phyloP scores from a whole-genome alignment of 306 rosid species.

The Astragalus membranaceus region DNA sequence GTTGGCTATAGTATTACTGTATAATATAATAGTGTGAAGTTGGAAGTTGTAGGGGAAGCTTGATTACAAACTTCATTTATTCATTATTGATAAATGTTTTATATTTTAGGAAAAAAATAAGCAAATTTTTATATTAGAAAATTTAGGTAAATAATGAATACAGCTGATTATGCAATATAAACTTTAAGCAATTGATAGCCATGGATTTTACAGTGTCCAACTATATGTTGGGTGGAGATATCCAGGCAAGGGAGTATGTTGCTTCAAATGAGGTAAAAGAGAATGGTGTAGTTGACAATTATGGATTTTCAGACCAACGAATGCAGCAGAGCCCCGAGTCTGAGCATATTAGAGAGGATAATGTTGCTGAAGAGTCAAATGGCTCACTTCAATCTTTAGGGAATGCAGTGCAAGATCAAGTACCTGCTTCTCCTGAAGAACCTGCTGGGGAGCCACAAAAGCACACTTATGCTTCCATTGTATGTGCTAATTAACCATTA shows the following conservation, averaged over 20 bases:
- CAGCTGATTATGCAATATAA: not conserved
- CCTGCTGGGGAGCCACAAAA: slow-evolving; percentile 82
- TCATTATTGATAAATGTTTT: not conserved
- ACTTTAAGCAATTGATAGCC: slow-evolving; percentile 13
- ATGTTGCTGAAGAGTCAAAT: slow-evolving; percentile 48
- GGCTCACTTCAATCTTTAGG: slow-evolving; percentile 52
- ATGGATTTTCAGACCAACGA: slow-evolving; percentile 61
- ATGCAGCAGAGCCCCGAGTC: slow-evolving; percentile 57
- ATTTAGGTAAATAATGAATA: not conserved
- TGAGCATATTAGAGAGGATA: slow-evolving; percentile 49
- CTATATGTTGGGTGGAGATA: slow-evolving; percentile 61
- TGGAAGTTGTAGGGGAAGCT: not conserved
- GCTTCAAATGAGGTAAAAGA: slow-evolving; percentile 58
- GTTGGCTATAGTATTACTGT: slow-evolving; percentile 9
- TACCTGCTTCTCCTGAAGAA: slow-evolving; percentile 62
- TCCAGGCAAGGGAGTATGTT: slow-evolving; percentile 64
- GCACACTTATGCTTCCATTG: slow-evolving; percentile 96
- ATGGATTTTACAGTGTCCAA: slow-evolving; percentile 55
- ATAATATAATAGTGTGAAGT: not conserved
- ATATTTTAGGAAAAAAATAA: not conserved
- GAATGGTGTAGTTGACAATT: slow-evolving; percentile 55
- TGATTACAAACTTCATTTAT: not conserved
- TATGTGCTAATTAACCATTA: slow-evolving; percentile 33
- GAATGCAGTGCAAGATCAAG: slow-evolving; percentile 51
- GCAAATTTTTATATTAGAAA: not conserved